These are phyloP conservation scores for Amanita exitialis DNA, from an alignment of 768 basidiomycete genomes.

Conservation along the genomic window DNA sequence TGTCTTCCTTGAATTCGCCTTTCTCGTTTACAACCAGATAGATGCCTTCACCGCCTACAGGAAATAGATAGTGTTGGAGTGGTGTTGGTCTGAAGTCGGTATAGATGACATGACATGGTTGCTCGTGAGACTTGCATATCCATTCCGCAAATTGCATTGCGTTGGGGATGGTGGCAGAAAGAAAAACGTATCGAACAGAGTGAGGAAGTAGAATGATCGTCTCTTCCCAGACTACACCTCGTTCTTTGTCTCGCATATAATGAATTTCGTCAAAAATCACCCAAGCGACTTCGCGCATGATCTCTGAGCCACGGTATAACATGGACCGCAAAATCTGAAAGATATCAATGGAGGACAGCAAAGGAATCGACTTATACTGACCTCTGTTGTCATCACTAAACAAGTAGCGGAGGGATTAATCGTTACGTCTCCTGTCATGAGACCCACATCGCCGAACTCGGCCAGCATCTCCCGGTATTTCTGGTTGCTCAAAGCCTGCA, in stretches of 20 bases:
- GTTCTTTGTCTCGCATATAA: constrained; percentile 99
- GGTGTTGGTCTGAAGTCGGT: constrained; percentile 99
- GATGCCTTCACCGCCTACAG: constrained; percentile 92
- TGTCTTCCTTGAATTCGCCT: constrained; percentile 93
- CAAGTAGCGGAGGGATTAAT: constrained; percentile 97
- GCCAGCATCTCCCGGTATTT: constrained; percentile 98
- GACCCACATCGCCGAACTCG: constrained; percentile 94
- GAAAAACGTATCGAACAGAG: constrained; percentile 93
- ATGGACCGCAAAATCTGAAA: constrained; percentile 91
- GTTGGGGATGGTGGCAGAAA: constrained; percentile 98
- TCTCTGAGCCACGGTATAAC: constrained; percentile 96
- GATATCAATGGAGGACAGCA: background rate
- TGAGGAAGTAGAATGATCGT: constrained; percentile 96
- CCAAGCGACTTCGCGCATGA: constrained; percentile 99
- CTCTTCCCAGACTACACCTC: constrained; percentile 99
- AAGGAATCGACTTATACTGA: constrained; percentile 20
- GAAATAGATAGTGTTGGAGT: constrained; percentile 96
- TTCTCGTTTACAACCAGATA: constrained; percentile 99
- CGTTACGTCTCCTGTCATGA: constrained; percentile 99
- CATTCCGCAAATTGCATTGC: constrained; percentile 99
- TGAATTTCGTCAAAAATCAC: constrained; percentile 99
- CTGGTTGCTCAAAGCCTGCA: constrained; percentile 93
- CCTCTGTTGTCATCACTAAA: constrained; percentile 99
- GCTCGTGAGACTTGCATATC: constrained; percentile 95
- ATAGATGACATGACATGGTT: constrained; percentile 98